Evolutionary conservation across 169 alveolate species (phyloP).

Genomic region (Plasmodium vinckei): DNA sequence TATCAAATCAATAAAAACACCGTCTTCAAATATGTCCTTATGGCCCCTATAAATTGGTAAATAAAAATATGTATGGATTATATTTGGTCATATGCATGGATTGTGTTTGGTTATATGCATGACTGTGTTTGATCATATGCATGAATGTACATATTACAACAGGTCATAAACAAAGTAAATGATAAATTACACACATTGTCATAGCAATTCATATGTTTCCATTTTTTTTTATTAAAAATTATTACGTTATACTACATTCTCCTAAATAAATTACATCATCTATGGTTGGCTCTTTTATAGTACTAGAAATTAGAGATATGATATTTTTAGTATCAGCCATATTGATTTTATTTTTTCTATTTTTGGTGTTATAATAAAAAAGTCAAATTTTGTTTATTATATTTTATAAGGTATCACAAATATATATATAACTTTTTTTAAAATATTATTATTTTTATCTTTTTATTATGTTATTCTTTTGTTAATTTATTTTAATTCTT

Average conservation of each 20-base stretch:
- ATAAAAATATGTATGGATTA: neutral
- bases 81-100: neutral
- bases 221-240: conserved; percentile 2
- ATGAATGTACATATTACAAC: neutral
- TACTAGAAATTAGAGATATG: conserved; percentile 40
- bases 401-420: neutral
- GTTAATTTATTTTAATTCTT: too few species aligned
- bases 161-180: neutral
- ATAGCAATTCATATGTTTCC: neutral
- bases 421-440: neutral
- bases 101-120: too few species aligned
- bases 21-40: conserved; percentile 58
- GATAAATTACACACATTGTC: neutral
- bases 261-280: conserved; percentile 61
- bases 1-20: conserved; percentile 42
- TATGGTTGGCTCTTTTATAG: conserved; percentile 45
- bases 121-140: neutral
- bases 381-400: neutral
- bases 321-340: conserved; percentile 58
- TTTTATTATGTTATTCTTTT: too few species aligned
- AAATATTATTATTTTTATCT: too few species aligned
- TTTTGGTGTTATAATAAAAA: too few species aligned
- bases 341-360: neutral
- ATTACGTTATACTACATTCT: conserved; percentile 70
- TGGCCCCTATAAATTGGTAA: conserved; percentile 19